Evolutionary conservation across 257 asterid genomes (phyloP), one percentile per base, ranked within the genome.

Genomic region (Primulina tabacum): DNA sequence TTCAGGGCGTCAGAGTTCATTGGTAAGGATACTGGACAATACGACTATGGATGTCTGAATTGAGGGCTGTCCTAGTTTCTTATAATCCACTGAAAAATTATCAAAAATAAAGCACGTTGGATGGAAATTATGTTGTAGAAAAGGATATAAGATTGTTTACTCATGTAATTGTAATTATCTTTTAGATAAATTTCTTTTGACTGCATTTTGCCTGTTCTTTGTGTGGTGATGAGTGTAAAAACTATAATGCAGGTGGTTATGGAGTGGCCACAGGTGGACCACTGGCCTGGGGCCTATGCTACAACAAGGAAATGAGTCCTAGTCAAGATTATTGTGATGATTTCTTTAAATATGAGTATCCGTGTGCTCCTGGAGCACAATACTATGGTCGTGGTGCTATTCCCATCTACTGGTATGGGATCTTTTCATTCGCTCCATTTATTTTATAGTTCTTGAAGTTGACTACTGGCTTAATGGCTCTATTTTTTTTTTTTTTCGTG

Each of bases 191-290:
- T 40, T 14, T 7, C 55, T n/a, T 43, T 6, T 6, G 43, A 35
- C 8, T 35, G 43, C 43, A 35, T 1, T 35, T 35, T 7, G 43
- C 11, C 5, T 0, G 43, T 35, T 8, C 11, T 35, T 65, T 32
- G 47, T 64, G 59, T 7, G 8, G 26, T 62, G 17, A 60, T 60
- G 62, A 53, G 35, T 47, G 35, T 37, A 3, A 43, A 34, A 63
- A 21, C 20, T 20, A 57, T 67, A 69, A 65, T 81, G 79, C 76
- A 93, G 99, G 99, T 77, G 99, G 97, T 78, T 83, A 88, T 67
- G 89, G 90, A 43, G 97, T 89, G 20, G 91, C 95, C 10, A 87
- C 97, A 0, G 97, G 99, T 3, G 97, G 99, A 67, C 99, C 99
- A 7, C 73, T 82, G 65, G 95, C 97, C n/a, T 93, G 97, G 97